Evolutionary conservation across 495 filamentous ascomycete species (phyloP), one percentile per base, ranked within the genome.

Genomic region (Cryomyces antarcticus): DNA sequence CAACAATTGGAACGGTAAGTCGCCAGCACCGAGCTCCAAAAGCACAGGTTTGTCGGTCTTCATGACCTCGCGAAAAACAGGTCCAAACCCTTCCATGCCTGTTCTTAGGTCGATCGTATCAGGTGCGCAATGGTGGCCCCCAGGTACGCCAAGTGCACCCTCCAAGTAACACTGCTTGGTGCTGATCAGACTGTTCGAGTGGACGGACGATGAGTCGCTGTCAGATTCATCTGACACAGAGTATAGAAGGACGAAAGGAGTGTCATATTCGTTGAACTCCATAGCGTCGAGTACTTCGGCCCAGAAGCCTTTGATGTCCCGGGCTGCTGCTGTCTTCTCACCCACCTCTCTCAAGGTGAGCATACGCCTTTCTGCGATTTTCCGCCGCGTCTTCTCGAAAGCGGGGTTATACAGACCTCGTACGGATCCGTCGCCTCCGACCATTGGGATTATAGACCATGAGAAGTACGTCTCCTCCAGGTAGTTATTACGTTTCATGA

Each of bases 381-480:
- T 78, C 29, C 73, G 64, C 33, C 72, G 54, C 3, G 76, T 79
- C 49, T 77, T 77, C 41, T 80, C 76, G 45, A 80, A 80, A 0
- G 72, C 70, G 13, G 76, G 76, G 49, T 80, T 79, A 48, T 74
- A 79, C 1, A 79, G 53, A n/a, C 73, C 75, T n/a, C 71, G 64
- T 24, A 77, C 71, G 6, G 61, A 61, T 2, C 75, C 75, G 48
- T 77, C 69, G 10, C 57, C 61, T 2, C 74, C 75, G n/a, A 80
- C 66, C 38, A 80, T 56, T 7, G 76, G 76, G 7, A 79, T 73
- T 41, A 80, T 69, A 1, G 69, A 71, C 75, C 75, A 80, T 42
- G 69, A 70, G 55, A 80, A 80, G 50, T 73, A 79, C 0, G 73
- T 70, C 54, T 83, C 78, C 56, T 83, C 78, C 6, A 78, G 48